Percentiles rank a stretch among this genome's conserved stretches.
Evolutionary conservation across 2,329 filamentous ascomycete genomes (phyloP).

Genomic region (Stenocarpella maydis): DNA sequence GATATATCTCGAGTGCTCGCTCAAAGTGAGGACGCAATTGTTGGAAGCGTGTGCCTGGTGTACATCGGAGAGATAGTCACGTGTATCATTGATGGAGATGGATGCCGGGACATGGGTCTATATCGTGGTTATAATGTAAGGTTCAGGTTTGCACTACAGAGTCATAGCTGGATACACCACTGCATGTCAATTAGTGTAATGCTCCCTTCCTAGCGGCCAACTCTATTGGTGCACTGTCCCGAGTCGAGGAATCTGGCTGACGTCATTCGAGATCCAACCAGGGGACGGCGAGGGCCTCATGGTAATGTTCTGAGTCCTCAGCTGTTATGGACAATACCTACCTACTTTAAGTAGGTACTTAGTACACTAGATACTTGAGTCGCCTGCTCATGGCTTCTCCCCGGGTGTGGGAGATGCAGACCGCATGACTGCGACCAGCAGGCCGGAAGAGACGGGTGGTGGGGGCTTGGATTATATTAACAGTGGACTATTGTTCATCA

Average conservation of each 20-base stretch:
- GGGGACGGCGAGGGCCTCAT: conserved; percentile 1
- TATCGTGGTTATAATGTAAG: too few species aligned
- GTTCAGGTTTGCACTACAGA: too few species aligned
- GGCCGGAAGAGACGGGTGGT: not conserved
- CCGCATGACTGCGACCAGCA: conserved; percentile 2
- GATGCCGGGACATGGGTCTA: too few species aligned
- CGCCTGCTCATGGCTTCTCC: not conserved
- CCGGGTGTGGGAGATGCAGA: not conserved
- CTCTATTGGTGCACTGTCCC: not conserved
- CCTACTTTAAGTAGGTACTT: too few species aligned
- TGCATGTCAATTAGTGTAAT: not conserved
- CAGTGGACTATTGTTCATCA: not conserved
- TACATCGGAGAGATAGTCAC: too few species aligned
- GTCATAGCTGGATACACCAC: too few species aligned
- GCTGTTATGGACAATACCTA: not conserved
- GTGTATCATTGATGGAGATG: too few species aligned
- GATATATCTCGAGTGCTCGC: too few species aligned
- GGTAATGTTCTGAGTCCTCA: not conserved
- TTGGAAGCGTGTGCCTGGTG: too few species aligned
- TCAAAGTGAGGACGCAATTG: too few species aligned
- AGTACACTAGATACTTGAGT: too few species aligned
- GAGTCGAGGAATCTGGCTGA: not conserved
- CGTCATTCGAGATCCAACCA: conserved; percentile 7
- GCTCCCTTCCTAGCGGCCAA: not conserved
- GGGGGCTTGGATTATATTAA: not conserved